Evolutionary conservation across 2,329 filamentous ascomycete species (phyloP).

Genomic region (Botryosphaeria dothidea): DNA sequence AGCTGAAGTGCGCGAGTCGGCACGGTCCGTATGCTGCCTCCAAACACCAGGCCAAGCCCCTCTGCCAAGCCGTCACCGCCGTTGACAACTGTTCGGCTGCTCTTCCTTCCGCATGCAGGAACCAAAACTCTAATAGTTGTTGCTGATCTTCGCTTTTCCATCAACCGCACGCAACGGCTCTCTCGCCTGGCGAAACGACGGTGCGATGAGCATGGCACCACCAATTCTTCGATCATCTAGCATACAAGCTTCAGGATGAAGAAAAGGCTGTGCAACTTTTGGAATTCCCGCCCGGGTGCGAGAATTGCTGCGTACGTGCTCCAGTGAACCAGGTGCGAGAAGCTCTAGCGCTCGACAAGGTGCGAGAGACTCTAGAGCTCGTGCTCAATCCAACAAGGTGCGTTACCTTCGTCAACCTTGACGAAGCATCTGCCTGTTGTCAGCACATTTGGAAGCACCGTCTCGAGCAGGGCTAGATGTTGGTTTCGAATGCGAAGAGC

Average conservation of each 20-base stretch:
- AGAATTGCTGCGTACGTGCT: neutral
- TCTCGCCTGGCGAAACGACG: neutral
- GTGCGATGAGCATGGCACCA: neutral
- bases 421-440: neutral
- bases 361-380: neutral
- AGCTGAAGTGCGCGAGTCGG: neutral
- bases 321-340: neutral
- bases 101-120: neutral
- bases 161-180: neutral
- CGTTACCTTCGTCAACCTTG: neutral
- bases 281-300: neutral
- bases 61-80: conserved; percentile 4
- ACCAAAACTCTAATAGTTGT: neutral
- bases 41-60: conserved; percentile 5
- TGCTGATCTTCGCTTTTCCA: neutral
- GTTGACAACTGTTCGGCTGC: conserved; percentile 1
- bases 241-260: neutral
- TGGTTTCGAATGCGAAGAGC: neutral
- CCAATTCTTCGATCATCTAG: neutral
- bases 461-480: neutral
- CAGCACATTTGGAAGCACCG: neutral
- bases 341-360: neutral
- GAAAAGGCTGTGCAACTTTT: neutral
- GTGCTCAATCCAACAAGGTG: neutral
- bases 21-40: neutral